phyloP scores from a whole-genome alignment of 2,329 filamentous ascomycete species.

The Aspergillus carbonarius region DNA sequence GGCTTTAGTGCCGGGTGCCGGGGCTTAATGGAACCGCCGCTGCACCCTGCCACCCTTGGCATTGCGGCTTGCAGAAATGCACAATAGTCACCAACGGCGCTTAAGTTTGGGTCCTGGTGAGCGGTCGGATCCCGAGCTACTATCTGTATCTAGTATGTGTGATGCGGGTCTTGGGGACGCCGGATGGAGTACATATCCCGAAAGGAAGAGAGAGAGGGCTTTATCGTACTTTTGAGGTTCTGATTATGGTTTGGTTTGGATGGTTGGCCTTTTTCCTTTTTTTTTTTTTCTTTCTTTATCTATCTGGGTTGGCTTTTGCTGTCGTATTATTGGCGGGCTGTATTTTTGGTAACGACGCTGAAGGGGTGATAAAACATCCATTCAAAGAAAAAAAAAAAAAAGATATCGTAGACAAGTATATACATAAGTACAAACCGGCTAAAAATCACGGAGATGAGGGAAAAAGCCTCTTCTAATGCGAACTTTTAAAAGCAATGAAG shows the following conservation, averaged over 20 bases:
- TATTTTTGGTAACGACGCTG: background rate
- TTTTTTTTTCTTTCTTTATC: too few relatives aligned
- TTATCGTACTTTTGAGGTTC: too few relatives aligned
- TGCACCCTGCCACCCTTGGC: too few relatives aligned
- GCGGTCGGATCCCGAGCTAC: too few relatives aligned
- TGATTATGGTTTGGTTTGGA: too few relatives aligned
- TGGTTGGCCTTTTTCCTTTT: too few relatives aligned
- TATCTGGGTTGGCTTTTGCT: background rate
- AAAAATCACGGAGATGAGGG: background rate
- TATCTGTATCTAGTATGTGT: too few relatives aligned
- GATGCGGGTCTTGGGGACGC: too few relatives aligned
- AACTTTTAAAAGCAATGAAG: conserved; percentile 9
- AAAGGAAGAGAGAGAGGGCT: too few relatives aligned
- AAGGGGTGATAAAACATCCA: background rate
- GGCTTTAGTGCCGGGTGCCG: background rate
- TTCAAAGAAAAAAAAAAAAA: background rate
- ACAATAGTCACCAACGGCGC: background rate
- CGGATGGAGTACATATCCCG: too few relatives aligned
- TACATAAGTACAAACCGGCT: conserved; percentile 1
- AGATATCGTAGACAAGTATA: background rate
- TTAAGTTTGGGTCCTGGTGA: background rate
- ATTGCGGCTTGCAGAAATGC: background rate
- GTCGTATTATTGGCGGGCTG: background rate
- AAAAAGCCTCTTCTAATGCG: background rate
- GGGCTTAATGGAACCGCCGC: background rate